phyloP scores from a whole-genome alignment of 23 red algal genomes.

The Gracilariopsis chorda region DNA sequence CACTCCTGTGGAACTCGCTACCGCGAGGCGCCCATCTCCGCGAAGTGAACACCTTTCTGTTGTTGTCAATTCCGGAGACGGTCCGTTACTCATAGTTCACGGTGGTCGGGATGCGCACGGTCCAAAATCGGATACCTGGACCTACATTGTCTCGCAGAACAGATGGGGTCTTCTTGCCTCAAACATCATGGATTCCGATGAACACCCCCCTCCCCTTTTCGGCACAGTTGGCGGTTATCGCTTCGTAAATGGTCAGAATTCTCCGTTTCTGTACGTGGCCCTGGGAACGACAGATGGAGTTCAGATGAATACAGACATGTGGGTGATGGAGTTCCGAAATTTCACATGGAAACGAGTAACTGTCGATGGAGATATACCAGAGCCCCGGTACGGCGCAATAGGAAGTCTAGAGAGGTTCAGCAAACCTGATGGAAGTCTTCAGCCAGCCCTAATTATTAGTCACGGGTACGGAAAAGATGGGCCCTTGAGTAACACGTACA shows the following conservation, averaged over 20 bases:
- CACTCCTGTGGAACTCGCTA: background rate
- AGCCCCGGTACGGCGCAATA: slow-evolving; percentile 15
- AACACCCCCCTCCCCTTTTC: slow-evolving; percentile 30
- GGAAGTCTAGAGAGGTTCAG: slow-evolving; percentile 35
- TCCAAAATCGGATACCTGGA: slow-evolving; percentile 56
- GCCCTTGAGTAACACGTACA: slow-evolving; percentile 23
- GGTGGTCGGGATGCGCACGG: slow-evolving; percentile 14
- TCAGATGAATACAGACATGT: slow-evolving; percentile 27
- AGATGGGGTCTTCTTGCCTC: slow-evolving; percentile 21
- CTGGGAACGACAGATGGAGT: slow-evolving; percentile 10
- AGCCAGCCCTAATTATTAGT: slow-evolving; percentile 25
- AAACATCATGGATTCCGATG: background rate
- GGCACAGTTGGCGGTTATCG: slow-evolving; percentile 49
- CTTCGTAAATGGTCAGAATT: slow-evolving; percentile 13
- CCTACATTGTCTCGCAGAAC: slow-evolving; percentile 29
- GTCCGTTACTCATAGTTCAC: slow-evolving; percentile 23
- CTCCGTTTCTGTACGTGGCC: slow-evolving; percentile 39
- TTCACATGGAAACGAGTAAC: slow-evolving; percentile 32
- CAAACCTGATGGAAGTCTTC: slow-evolving; percentile 25
- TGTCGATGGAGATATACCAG: slow-evolving; percentile 6
- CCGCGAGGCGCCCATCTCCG: background rate
- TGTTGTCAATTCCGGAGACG: slow-evolving; percentile 23
- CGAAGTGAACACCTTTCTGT: slow-evolving; percentile 49
- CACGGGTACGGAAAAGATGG: slow-evolving; percentile 24
- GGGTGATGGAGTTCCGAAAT: slow-evolving; percentile 47